A percentile compares a stretch with the other conserved stretches of the same genome.
Conservation (phyloP, 345 rosid species). For the Psidium friedrichsthalianum region DNA sequence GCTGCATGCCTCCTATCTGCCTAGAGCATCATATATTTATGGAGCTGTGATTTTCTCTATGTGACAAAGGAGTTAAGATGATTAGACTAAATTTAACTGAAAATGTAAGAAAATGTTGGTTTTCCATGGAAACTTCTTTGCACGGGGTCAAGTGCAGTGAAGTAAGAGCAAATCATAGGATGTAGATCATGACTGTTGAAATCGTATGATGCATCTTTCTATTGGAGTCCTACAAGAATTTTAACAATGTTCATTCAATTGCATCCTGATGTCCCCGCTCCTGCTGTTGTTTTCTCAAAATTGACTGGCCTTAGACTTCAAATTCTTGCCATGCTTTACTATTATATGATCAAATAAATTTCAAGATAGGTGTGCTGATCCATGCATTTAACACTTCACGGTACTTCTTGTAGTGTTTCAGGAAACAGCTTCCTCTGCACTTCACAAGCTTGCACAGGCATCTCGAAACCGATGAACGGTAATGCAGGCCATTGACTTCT, state of each 20-base stretch:
- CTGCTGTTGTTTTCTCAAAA: not conserved
- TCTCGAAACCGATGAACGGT: conserved; percentile 52
- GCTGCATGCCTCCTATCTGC: not conserved
- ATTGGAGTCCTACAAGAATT: not conserved
- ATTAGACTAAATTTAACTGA: not conserved
- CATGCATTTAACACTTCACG: not conserved
- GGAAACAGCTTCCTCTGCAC: conserved; percentile 78
- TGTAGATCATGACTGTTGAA: not conserved
- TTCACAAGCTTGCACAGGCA: conserved; percentile 43
- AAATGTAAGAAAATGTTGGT: not conserved
- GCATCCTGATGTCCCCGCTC: not conserved
- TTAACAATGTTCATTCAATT: not conserved
- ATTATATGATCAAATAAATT: not conserved
- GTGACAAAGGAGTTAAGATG: not conserved
- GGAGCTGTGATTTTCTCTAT: not conserved
- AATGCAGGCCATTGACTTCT: not conserved
- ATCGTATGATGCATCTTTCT: not conserved
- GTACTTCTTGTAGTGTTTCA: not conserved
- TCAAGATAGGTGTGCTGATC: not conserved
- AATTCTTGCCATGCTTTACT: not conserved
- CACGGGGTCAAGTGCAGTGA: not conserved
- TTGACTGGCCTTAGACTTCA: not conserved
- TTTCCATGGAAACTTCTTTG: not conserved
- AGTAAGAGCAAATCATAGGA: not conserved
- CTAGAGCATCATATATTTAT: not conserved